Conservation (phyloP, 2,329 filamentous ascomycete genomes). For the Pezicula radicicola region DNA sequence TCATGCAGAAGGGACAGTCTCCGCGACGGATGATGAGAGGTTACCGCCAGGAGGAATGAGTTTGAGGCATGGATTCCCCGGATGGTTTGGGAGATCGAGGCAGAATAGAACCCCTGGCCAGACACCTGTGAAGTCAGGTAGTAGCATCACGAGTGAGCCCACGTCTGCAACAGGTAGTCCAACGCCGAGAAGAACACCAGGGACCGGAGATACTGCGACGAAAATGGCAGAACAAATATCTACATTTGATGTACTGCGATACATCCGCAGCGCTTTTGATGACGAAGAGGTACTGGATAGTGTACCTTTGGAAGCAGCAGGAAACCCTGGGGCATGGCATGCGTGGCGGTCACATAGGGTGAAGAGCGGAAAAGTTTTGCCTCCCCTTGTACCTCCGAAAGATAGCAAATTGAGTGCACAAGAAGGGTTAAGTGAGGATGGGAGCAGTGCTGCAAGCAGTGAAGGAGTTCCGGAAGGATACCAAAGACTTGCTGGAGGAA, state of each 20-base stretch:
- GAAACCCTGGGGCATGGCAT: constrained; percentile 90
- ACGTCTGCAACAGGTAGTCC: constrained; percentile 2
- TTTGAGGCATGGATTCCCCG: constrained; percentile 83
- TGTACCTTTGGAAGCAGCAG: constrained; percentile 76
- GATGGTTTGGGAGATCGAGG: constrained; percentile 69
- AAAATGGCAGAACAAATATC: constrained; percentile 30
- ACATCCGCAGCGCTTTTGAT: constrained; percentile 80
- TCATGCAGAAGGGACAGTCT: constrained; percentile 72
- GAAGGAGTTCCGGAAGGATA: constrained; percentile 10
- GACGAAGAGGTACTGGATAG: constrained; percentile 74
- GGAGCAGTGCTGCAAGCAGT: constrained; percentile 4
- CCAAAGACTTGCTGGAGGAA: constrained; percentile 15
- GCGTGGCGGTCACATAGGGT: constrained; percentile 77
- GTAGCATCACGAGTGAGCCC: constrained; percentile 8
- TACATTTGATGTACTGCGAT: constrained; percentile 69
- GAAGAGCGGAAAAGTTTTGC: constrained; percentile 40
- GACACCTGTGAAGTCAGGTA: constrained; percentile 19
- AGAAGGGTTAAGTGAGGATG: constrained; percentile 13
- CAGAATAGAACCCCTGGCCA: constrained; percentile 22
- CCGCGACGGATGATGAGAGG: constrained; percentile 77
- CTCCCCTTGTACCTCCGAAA: constrained; percentile 3
- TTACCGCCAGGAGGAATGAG: constrained; percentile 89
- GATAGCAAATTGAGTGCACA: constrained; percentile 9
- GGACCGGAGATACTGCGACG: constrained; percentile 5
- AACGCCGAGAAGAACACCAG: constrained; percentile 9